Conservation (phyloP, 495 filamentous ascomycete species). For the Aspergillus ellipticus region DNA sequence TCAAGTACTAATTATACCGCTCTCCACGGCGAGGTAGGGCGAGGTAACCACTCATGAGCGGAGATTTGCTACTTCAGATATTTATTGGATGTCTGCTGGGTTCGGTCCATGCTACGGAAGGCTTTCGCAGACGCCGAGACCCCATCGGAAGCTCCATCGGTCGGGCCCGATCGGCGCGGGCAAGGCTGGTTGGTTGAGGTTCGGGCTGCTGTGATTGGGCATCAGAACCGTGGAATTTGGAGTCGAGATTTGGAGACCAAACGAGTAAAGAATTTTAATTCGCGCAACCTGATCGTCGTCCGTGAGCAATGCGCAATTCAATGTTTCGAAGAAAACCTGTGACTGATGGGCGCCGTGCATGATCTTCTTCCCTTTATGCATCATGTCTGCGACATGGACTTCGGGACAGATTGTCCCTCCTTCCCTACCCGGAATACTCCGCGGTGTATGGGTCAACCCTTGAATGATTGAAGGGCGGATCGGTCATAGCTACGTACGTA, state of each 20-base stretch:
- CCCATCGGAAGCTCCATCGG: slow-evolving; percentile 17
- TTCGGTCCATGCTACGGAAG: not conserved
- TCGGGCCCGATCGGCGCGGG: slow-evolving; percentile 18
- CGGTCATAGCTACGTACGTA: too few relatives aligned
- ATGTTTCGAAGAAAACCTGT: not conserved
- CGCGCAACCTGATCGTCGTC: not conserved
- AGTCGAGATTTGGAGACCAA: slow-evolving; percentile 9
- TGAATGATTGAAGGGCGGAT: too few relatives aligned
- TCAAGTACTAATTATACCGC: slow-evolving; percentile 1
- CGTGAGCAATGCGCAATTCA: not conserved
- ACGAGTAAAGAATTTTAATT: not conserved
- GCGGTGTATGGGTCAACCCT: too few relatives aligned
- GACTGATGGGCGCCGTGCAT: not conserved
- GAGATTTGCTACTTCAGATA: not conserved
- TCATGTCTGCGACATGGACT: not conserved
- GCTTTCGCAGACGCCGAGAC: not conserved
- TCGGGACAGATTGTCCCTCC: not conserved
- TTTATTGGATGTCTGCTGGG: not conserved
- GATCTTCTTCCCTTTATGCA: not conserved
- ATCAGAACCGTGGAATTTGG: slow-evolving; percentile 4
- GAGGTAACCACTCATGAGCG: not conserved
- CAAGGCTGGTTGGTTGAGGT: not conserved
- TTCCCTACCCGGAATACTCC: too few relatives aligned
- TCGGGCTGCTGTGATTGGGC: slow-evolving; percentile 4
- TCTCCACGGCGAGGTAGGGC: not conserved